Evolutionary conservation across 495 filamentous ascomycete genomes (phyloP).

Genomic region (Articulospora tetracladia): DNA sequence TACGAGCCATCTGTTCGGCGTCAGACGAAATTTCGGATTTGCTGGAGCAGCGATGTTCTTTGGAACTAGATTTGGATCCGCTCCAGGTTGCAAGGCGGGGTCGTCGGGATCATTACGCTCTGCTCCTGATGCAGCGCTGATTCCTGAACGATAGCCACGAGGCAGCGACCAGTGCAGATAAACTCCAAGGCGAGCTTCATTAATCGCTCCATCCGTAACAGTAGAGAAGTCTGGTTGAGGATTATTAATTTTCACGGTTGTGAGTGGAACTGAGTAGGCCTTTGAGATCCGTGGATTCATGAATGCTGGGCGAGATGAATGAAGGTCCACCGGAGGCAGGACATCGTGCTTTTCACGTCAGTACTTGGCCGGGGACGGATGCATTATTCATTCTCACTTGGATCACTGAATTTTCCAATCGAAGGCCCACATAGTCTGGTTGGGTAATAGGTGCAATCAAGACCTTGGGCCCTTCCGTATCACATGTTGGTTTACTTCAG

Average conservation of each 20-base stretch:
- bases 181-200: slow-evolving; percentile 36
- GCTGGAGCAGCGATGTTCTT: slow-evolving; percentile 2
- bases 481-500: neutral
- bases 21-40: slow-evolving; percentile 27
- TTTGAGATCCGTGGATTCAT: slow-evolving; percentile 34
- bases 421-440: slow-evolving; percentile 50
- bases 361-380: neutral
- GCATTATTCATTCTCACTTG: slow-evolving; percentile 16
- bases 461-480: neutral
- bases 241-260: neutral
- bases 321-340: slow-evolving; percentile 38
- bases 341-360: slow-evolving; percentile 31
- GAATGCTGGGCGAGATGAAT: slow-evolving; percentile 29
- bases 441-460: slow-evolving; percentile 48
- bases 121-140: neutral
- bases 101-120: neutral
- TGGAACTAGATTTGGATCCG: neutral
- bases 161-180: slow-evolving; percentile 54
- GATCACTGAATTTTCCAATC: slow-evolving; percentile 30
- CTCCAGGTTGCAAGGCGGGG: neutral
- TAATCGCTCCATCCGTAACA: neutral
- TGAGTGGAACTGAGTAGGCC: neutral
- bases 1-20: slow-evolving; percentile 42
- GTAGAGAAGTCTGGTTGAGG: neutral
- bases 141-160: slow-evolving; percentile 36